phyloP scores from a whole-genome alignment of 139 green algal genomes.

The Dunaliella sp. region DNA sequence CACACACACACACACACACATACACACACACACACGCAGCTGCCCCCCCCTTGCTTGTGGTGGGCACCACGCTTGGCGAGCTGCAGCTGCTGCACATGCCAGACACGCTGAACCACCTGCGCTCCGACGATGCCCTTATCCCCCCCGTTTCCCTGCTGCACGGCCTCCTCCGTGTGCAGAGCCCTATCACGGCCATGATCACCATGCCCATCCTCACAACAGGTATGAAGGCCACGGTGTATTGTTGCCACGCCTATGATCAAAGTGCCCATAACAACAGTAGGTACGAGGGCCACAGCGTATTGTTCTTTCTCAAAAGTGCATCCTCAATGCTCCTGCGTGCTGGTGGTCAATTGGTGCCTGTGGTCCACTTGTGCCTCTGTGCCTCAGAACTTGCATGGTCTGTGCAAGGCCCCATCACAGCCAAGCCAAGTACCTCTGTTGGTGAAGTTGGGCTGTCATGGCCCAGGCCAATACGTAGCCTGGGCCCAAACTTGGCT shows the following conservation, averaged over 20 bases:
- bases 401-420: background rate
- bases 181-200: background rate
- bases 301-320: no score
- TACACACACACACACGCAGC: background rate
- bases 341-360: no score
- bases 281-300: no score
- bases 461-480: no score
- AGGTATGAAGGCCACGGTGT: no score
- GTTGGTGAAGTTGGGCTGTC: no score
- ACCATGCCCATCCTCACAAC: background rate
- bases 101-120: background rate
- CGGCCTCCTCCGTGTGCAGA: slow-evolving; percentile 12
- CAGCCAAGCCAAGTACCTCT: background rate
- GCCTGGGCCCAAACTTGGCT: no score
- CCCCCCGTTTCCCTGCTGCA: slow-evolving; percentile 7
- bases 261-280: no score
- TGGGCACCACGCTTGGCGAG: slow-evolving; percentile 17
- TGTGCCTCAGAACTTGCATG: no score
- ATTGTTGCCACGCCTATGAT: no score
- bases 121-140: slow-evolving; percentile 17
- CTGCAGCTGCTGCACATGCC: slow-evolving; percentile 21
- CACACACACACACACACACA: no score
- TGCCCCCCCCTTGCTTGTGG: slow-evolving; percentile 25
- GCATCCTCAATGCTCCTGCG: no score
- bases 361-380: background rate